These are phyloP conservation scores for Aspergillus quadricinctus DNA, from an alignment of 2,329 filamentous ascomycete species.

Conservation along the genomic window DNA sequence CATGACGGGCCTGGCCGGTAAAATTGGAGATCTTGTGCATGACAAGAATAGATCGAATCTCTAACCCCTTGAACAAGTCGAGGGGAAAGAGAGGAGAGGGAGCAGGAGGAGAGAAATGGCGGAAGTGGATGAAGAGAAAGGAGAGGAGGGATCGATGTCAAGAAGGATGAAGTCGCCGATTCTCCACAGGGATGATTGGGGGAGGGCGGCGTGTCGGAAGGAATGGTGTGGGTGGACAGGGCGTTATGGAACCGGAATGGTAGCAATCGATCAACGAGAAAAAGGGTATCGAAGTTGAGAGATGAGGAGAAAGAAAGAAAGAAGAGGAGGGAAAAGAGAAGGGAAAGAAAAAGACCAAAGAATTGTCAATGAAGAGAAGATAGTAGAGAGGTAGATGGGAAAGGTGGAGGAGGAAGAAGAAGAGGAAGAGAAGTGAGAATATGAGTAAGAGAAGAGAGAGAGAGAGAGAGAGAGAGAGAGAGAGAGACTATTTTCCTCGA, in stretches of 20 bases:
- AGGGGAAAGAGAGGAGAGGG: slow-evolving; percentile 28
- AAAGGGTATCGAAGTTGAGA: slow-evolving; percentile 18
- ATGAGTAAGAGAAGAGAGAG: slow-evolving; percentile 5
- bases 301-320: slow-evolving; percentile 19
- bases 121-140: slow-evolving; percentile 10
- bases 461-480: not conserved
- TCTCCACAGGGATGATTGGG: slow-evolving; percentile 32
- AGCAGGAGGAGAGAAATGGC: slow-evolving; percentile 18
- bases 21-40: slow-evolving; percentile 69
- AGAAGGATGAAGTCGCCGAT: slow-evolving; percentile 17
- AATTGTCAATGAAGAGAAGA: slow-evolving; percentile 11
- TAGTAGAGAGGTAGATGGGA: slow-evolving; percentile 22
- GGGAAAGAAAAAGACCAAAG: slow-evolving; percentile 14
- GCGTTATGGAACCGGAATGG: slow-evolving; percentile 19
- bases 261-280: slow-evolving; percentile 10
- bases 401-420: slow-evolving; percentile 21
- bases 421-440: slow-evolving; percentile 5
- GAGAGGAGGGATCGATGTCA: slow-evolving; percentile 4
- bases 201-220: slow-evolving; percentile 24
- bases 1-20: slow-evolving; percentile 62
- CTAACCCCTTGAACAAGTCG: slow-evolving; percentile 32
- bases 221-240: slow-evolving; percentile 13
- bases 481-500: not conserved
- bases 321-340: slow-evolving; percentile 17
- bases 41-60: slow-evolving; percentile 26